Base-by-base conservation (phyloP, 2,329 filamentous ascomycete genomes). In the Tolypocladium sp. region DNA sequence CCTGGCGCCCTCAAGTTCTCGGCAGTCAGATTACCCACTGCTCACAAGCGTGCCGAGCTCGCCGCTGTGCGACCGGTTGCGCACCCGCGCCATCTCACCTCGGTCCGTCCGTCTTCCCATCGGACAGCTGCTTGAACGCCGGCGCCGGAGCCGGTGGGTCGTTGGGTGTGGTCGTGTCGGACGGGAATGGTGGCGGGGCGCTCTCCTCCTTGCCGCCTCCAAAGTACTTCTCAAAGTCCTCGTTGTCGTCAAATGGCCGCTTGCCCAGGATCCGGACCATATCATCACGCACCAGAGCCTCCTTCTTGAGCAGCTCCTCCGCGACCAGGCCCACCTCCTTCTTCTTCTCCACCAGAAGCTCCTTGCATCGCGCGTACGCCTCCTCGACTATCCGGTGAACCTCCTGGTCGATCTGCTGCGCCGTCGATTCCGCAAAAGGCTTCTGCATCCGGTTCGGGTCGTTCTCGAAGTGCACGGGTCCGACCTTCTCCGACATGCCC, bases 221-320 rank as follows among this genome's bases (percentile, higher is more conserved):
- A 73, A 99, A 99, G 79, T 96, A 99, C 80, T 97, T 97, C 68
- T 88, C 81, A 75, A 99, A 97, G 69, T 97, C 92, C 67, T 90
- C 88, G 58, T 76, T 74, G 68, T 97, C 93, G 46, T 89, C 87
- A 68, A 90, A 97, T 17, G 91, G 91, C 64, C 94, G 79, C 54
- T 87, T 87, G 27, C 94, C 94, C 33, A 99, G 80, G 59, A 99
- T 78, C 35, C 94, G 82, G 56, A 97, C 86, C 83, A 97, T 88
- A 74, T 99, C 94, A 68, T 99, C 94, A 59, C 94, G 83, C 40
- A 87, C 87, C 27, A 99, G 82, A 68, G 97, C 87, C 77, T 99
- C 94, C 82, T 97, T 97, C 68, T 79, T 84, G 63, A 99, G 79
- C 60, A 99, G 79, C 76, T 99, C 94, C 78, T 99, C 92, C 0